These are phyloP conservation scores for Alternaria sp. DNA, from an alignment of 2,329 filamentous ascomycete genomes.

Conservation along the genomic window DNA sequence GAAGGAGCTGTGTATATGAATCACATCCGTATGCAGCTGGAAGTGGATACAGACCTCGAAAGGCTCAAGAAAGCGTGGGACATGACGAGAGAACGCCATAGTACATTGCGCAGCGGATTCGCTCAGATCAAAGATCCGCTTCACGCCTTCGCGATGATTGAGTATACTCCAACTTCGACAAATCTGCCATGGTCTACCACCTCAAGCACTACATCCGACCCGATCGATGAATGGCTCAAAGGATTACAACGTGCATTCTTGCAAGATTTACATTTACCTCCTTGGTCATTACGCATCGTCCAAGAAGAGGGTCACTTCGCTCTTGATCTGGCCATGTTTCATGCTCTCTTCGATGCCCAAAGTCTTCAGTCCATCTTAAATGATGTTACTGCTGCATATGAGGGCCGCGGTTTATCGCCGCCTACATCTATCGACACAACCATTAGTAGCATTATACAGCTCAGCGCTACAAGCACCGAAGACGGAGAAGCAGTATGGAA, in stretches of 20 bases:
- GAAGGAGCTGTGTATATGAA: constrained; percentile 78
- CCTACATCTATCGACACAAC: constrained; percentile 51
- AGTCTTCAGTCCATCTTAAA: constrained; percentile 71
- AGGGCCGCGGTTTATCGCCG: constrained; percentile 26
- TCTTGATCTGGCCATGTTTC: constrained; percentile 68
- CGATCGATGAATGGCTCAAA: constrained; percentile 33
- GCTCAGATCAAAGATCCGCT: constrained; percentile 64
- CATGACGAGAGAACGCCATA: constrained; percentile 60
- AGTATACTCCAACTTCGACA: constrained; percentile 54
- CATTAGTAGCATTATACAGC: constrained; percentile 54
- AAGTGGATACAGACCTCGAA: constrained; percentile 46
- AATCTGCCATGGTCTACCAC: constrained; percentile 45
- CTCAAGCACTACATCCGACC: neutral
- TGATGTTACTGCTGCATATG: constrained; percentile 60
- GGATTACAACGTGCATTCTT: constrained; percentile 44
- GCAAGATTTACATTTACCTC: constrained; percentile 59
- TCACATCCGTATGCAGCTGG: constrained; percentile 64
- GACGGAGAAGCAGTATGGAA: constrained; percentile 67
- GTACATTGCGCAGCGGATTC: constrained; percentile 81
- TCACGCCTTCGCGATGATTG: constrained; percentile 76
- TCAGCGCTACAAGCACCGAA: constrained; percentile 39
- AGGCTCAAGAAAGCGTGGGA: constrained; percentile 66
- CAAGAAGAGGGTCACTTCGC: constrained; percentile 23
- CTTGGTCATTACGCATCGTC: constrained; percentile 68
- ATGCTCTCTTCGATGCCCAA: constrained; percentile 84